Evolutionary conservation across 257 asterid species (phyloP).

Genomic region (Nicotiana tabacum): DNA sequence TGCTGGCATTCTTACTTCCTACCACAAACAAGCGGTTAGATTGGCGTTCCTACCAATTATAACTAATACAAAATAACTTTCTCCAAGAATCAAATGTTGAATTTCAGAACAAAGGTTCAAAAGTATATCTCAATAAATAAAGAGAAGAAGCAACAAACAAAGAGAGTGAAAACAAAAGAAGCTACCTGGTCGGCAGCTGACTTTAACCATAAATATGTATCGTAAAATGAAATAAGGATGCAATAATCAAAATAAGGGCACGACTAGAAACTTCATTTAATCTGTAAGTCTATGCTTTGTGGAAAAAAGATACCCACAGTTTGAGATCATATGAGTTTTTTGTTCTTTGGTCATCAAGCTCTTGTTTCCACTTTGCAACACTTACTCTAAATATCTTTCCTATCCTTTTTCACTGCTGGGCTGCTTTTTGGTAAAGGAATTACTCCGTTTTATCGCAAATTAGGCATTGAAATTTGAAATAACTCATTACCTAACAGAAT

Average conservation of each 20-base stretch:
- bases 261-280: neutral
- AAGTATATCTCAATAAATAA: constrained; percentile 4
- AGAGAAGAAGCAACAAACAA: neutral
- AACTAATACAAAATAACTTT: neutral
- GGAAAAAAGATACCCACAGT: neutral
- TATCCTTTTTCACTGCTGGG: neutral
- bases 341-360: neutral
- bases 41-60: neutral
- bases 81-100: neutral
- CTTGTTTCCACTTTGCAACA: neutral
- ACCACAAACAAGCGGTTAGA: constrained; percentile 27
- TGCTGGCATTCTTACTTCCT: constrained; percentile 98
- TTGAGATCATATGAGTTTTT: neutral
- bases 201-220: neutral
- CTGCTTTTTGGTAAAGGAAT: neutral
- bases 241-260: neutral
- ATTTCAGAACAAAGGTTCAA: constrained; percentile 4
- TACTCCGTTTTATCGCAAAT: neutral
- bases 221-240: neutral
- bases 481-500: neutral
- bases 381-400: neutral
- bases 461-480: neutral
- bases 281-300: neutral
- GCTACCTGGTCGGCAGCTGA: neutral
- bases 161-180: neutral